Evolutionary conservation across 148 eudicot genomes (phyloP).

Genomic region (Nyssa sinensis): DNA sequence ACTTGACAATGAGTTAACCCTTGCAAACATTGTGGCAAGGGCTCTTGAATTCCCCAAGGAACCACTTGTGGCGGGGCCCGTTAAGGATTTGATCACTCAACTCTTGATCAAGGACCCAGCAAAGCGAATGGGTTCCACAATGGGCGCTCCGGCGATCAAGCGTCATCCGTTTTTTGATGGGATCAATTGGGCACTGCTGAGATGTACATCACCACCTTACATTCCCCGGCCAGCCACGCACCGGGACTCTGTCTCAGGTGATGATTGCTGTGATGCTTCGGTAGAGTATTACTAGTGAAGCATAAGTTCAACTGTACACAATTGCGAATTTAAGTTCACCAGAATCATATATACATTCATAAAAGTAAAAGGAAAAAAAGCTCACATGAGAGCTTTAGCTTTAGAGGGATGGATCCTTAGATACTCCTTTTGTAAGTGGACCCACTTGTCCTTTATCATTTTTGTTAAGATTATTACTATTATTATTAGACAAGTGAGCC

Average conservation of each 20-base stretch:
- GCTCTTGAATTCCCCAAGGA: constrained; percentile 44
- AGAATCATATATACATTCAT: no score
- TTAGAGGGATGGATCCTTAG: no score
- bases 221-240: constrained; percentile 16
- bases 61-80: constrained; percentile 16
- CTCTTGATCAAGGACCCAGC: constrained; percentile 30
- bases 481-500: no score
- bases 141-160: constrained; percentile 41
- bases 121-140: constrained; percentile 35
- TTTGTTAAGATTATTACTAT: no score
- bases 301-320: background rate
- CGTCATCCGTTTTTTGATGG: constrained; percentile 31
- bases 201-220: constrained; percentile 34
- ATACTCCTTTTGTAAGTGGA: no score
- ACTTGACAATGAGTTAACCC: constrained; percentile 36
- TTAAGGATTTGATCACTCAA: constrained; percentile 32
- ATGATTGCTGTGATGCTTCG: constrained; percentile 15
- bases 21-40: constrained; percentile 41
- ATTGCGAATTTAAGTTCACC: no score
- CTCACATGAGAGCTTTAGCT: no score
- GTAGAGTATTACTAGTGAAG: constrained; percentile 18
- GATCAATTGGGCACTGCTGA: constrained; percentile 44
- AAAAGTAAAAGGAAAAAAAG: no score
- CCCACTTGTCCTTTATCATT: no score
- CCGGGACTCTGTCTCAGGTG: background rate